Conservation (phyloP, 2,329 filamentous ascomycete genomes). For the Neoarthrinium moseri region DNA sequence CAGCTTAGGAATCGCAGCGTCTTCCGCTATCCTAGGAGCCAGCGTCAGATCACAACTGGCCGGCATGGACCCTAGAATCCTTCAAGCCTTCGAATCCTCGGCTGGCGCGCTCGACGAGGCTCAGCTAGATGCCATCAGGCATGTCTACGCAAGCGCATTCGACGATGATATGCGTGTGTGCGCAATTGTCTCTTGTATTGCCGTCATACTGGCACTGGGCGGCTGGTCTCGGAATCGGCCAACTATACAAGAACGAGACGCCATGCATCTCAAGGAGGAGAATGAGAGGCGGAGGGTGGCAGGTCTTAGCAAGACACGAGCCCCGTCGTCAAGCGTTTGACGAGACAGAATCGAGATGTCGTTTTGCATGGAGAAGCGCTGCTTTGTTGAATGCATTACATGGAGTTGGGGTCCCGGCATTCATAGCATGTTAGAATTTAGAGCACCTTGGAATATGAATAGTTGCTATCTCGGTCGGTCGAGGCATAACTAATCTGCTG, state of each 20-base stretch:
- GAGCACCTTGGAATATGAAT: neutral
- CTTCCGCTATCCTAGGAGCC: slow-evolving; percentile 42
- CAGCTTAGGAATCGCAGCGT: slow-evolving; percentile 53
- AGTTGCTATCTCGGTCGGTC: no score
- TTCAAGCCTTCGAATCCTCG: slow-evolving; percentile 19
- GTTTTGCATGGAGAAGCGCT: no score
- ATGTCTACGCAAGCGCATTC: slow-evolving; percentile 44
- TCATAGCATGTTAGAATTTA: neutral
- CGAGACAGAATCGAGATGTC: neutral
- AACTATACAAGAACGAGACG: slow-evolving; percentile 24
- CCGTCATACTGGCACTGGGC: slow-evolving; percentile 37
- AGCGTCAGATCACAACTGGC: slow-evolving; percentile 28
- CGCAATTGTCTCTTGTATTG: slow-evolving; percentile 37
- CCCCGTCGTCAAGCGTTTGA: neutral
- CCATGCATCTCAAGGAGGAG: slow-evolving; percentile 23
- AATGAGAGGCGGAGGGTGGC: slow-evolving; percentile 18
- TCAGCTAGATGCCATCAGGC: slow-evolving; percentile 31
- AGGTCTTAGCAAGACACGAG: neutral
- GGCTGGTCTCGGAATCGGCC: slow-evolving; percentile 34
- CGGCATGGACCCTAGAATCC: slow-evolving; percentile 24
- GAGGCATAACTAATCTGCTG: no score
- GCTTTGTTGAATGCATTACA: neutral
- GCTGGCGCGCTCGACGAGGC: slow-evolving; percentile 18
- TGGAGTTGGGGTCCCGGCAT: no score
- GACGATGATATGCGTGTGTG: slow-evolving; percentile 45